Conservation (phyloP, 345 rosid species). For the Acer campestre region DNA sequence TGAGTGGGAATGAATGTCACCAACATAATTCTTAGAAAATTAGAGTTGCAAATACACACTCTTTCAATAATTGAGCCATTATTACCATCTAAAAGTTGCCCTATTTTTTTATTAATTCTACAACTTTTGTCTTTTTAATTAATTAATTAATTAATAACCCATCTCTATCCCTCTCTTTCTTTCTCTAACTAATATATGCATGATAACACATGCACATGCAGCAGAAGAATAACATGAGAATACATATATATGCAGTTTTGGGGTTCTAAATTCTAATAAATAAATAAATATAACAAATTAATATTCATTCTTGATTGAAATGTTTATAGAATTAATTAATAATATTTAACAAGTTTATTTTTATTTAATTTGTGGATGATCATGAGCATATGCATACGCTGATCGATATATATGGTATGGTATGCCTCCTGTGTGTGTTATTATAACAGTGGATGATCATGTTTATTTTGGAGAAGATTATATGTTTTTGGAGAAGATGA, state of each 20-base stretch:
- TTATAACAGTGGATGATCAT: not conserved
- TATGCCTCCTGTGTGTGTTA: too few relatives aligned
- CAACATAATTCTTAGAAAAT: conserved; percentile 14
- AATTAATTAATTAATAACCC: not conserved
- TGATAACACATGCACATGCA: not conserved
- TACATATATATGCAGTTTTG: too few relatives aligned
- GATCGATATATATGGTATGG: not conserved
- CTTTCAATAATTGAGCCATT: conserved; percentile 53
- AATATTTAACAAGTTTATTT: too few relatives aligned
- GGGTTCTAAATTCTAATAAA: too few relatives aligned
- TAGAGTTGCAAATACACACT: conserved; percentile 29
- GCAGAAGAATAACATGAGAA: too few relatives aligned
- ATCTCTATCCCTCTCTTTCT: too few relatives aligned
- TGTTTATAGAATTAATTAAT: too few relatives aligned
- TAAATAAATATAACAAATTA: too few relatives aligned
- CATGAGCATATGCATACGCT: too few relatives aligned
- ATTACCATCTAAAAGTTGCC: conserved; percentile 47
- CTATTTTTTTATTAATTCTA: conserved; percentile 25
- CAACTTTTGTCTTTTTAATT: not conserved
- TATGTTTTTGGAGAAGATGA: conserved; percentile 4
- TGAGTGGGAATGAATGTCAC: conserved; percentile 37
- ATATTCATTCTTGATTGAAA: too few relatives aligned
- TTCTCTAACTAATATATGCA: not conserved
- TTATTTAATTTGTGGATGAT: too few relatives aligned
- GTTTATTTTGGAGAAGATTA: not conserved